Base-by-base conservation (phyloP, 2,329 filamentous ascomycete species). In the Colletotrichum nymphaeae region DNA sequence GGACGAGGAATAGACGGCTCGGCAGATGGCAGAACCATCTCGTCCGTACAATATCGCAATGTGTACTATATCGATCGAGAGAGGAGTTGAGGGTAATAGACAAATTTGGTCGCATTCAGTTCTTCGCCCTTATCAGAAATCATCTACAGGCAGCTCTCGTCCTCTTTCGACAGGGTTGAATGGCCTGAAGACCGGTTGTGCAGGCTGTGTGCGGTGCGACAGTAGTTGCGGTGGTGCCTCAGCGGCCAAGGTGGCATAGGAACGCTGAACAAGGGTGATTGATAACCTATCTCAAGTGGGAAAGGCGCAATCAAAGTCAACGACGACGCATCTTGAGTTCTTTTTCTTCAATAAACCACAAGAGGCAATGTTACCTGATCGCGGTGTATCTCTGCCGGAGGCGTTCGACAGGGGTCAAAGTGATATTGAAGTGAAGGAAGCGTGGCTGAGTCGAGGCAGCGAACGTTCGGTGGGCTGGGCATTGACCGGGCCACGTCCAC, bases 1-100 rank as follows among this genome's bases (percentile, higher is more conserved):
- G 28, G 92, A 93, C 46, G 90, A 92, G 22, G 84, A 86, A 46
- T 76, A 76, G 69, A 71, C 32, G 67, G 30, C 28, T 42, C 55
- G 30, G 64, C 19, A 28, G 69, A 32, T 32, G 49, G 46, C 71
- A 60, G 56, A 62, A 56, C 53, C 56, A 72, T 42, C 28, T 22
- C 62, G 64, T 72, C 66, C 53, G 69, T 57, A 69, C 63, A 59
- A 68, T 56, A 63, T 69, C 24, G 63, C 59, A 55, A 63, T 66
- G 67, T 75, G 73, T 74, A 75, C 67, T 74, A 70, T 74, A 74
- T 52, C 32, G 69, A 68, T 67, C 52, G 59, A 66, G 63, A 67
- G 64, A 66, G 63, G 68, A 66, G 42, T 71, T 71, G 46, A 57
- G 32, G 65, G 55, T 71, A 74, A 71, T 74, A 73, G 66, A 71